These are phyloP conservation scores for Collybia sp. DNA, from an alignment of 768 basidiomycete species.

Conservation along the genomic window DNA sequence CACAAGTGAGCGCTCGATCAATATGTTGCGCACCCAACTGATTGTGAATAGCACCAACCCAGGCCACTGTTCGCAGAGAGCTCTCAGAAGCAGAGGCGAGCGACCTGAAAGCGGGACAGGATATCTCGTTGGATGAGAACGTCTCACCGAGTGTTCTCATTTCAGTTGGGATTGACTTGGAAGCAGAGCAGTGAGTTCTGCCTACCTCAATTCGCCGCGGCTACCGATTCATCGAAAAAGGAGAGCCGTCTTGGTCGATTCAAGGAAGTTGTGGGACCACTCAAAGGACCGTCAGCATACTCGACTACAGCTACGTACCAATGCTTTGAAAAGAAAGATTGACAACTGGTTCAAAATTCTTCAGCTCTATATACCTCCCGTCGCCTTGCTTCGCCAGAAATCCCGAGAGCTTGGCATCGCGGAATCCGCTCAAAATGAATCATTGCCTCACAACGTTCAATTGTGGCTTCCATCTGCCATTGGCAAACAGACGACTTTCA, in stretches of 20 bases:
- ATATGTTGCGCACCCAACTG: background rate
- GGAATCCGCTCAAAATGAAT: background rate
- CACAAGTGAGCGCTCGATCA: background rate
- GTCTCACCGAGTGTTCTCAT: constrained; percentile 11
- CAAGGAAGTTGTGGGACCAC: constrained; percentile 6
- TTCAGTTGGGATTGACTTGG: constrained; percentile 11
- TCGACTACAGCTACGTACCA: constrained; percentile 3
- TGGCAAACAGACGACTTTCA: background rate
- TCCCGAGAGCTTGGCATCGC: constrained; percentile 7
- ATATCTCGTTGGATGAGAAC: constrained; percentile 5
- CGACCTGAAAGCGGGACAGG: background rate
- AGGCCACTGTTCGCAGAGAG: constrained; percentile 1
- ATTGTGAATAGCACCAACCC: constrained; percentile 7
- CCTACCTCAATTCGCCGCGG: background rate
- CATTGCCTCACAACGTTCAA: constrained; percentile 4
- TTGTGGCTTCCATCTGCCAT: constrained; percentile 20
- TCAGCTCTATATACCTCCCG: constrained; percentile 11
- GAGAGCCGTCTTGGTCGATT: background rate
- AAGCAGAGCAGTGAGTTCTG: constrained; percentile 13
- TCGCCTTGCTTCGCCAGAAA: background rate
- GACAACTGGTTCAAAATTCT: constrained; percentile 9
- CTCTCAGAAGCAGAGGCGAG: constrained; percentile 7
- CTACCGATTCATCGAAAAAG: too few relatives aligned
- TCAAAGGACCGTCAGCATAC: constrained; percentile 7
- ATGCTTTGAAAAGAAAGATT: constrained; percentile 8